A percentile compares a stretch with the other conserved stretches of the same genome.
These are phyloP conservation scores for Zoysia matrella DNA, from an alignment of 202 grass and related monocot genomes.

Conservation along the genomic window DNA sequence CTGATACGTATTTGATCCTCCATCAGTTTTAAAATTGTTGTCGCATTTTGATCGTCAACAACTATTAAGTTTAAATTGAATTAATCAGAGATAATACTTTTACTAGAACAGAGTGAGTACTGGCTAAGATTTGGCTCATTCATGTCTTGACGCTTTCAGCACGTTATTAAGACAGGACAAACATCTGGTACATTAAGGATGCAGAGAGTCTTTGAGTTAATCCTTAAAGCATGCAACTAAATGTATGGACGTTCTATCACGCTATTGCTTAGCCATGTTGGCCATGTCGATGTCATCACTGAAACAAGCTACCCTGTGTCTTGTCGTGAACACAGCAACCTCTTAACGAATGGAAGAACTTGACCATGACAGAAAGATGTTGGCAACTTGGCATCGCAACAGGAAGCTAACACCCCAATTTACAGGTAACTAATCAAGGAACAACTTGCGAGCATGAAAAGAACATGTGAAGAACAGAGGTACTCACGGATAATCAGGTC, in stretches of 20 bases:
- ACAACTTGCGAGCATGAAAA: background rate
- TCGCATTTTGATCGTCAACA: too few relatives aligned
- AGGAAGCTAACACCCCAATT: background rate
- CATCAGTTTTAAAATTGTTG: too few relatives aligned
- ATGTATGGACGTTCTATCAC: conserved; percentile 4
- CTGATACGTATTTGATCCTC: too few relatives aligned
- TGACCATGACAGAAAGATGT: background rate
- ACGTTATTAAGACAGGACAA: background rate
- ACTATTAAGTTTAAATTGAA: too few relatives aligned
- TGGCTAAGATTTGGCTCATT: too few relatives aligned
- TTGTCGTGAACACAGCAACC: background rate
- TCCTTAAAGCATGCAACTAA: background rate
- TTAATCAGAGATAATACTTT: too few relatives aligned
- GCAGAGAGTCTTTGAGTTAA: too few relatives aligned
- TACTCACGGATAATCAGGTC: background rate
- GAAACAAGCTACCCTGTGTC: conserved; percentile 1
- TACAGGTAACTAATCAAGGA: background rate
- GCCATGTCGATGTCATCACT: conserved; percentile 2
- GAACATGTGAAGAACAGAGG: background rate
- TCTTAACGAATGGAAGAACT: background rate
- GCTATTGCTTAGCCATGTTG: background rate
- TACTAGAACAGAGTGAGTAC: too few relatives aligned
- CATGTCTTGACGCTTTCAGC: background rate
- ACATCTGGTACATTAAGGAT: too few relatives aligned
- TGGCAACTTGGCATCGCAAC: background rate